These are phyloP conservation scores for Fusarium mangiferae DNA, from an alignment of 2,329 filamentous ascomycete species.

Conservation along the genomic window DNA sequence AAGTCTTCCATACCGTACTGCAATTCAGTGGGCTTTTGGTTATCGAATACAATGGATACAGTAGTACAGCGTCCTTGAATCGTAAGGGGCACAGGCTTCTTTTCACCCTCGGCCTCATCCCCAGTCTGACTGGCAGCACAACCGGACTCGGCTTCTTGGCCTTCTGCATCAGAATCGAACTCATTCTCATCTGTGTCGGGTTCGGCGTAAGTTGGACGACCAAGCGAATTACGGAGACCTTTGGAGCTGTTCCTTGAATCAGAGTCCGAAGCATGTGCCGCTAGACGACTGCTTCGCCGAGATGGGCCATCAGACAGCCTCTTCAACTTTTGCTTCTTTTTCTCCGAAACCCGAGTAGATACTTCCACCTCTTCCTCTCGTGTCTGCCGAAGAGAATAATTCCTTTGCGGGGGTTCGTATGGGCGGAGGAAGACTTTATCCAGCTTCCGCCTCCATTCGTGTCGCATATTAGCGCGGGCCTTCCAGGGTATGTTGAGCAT, in stretches of 20 bases:
- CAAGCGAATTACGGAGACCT: slow-evolving; percentile 27
- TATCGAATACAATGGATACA: slow-evolving; percentile 79
- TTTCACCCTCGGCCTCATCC: not conserved
- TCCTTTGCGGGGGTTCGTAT: slow-evolving; percentile 52
- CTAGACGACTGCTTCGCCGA: slow-evolving; percentile 53
- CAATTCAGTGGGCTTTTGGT: slow-evolving; percentile 75
- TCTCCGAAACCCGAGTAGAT: not conserved
- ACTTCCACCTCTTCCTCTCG: not conserved
- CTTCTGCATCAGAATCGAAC: slow-evolving; percentile 44
- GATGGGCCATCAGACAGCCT: slow-evolving; percentile 41
- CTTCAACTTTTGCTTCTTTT: slow-evolving; percentile 30
- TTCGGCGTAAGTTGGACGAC: slow-evolving; percentile 54
- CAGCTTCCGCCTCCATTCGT: slow-evolving; percentile 79
- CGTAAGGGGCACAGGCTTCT: slow-evolving; percentile 59
- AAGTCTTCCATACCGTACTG: slow-evolving; percentile 80
- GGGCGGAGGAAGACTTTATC: slow-evolving; percentile 71
- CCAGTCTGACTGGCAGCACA: slow-evolving; percentile 9
- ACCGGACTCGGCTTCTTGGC: slow-evolving; percentile 12
- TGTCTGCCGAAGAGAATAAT: slow-evolving; percentile 37
- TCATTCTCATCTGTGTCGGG: slow-evolving; percentile 59
- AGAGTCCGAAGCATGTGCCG: slow-evolving; percentile 42
- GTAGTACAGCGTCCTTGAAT: slow-evolving; percentile 77
- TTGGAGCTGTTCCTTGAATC: slow-evolving; percentile 38
- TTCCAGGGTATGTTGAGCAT: slow-evolving; percentile 86
- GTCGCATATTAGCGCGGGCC: slow-evolving; percentile 80